A percentile compares a stretch with the other conserved stretches of the same genome.
phyloP scores from a whole-genome alignment of 2,329 filamentous ascomycete species.

The Alternaria tenuissima region DNA sequence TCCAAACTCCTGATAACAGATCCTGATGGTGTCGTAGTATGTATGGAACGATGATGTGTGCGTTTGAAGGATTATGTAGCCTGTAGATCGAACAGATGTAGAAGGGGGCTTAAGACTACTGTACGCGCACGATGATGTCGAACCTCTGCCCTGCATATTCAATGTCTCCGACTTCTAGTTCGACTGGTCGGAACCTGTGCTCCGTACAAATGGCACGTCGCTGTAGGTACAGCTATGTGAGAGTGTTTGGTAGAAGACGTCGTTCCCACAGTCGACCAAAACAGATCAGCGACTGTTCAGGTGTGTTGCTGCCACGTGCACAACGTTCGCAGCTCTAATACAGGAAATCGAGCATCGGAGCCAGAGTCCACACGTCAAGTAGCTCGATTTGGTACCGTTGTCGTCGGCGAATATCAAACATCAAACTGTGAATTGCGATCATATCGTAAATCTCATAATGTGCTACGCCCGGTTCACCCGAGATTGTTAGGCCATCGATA shows the following conservation, averaged over 20 bases:
- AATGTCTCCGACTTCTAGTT: background rate
- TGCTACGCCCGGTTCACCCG: background rate
- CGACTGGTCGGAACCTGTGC: conserved; percentile 7
- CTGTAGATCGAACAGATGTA: background rate
- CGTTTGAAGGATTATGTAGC: background rate
- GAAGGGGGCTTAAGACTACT: conserved; percentile 5
- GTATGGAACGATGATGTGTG: background rate
- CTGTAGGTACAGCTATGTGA: background rate
- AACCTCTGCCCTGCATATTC: conserved; percentile 5
- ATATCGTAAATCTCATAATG: background rate
- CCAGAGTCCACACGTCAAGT: conserved; percentile 1
- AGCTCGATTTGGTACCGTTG: background rate
- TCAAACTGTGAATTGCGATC: background rate
- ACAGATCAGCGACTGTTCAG: background rate
- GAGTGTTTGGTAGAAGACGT: background rate
- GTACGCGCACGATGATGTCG: conserved; percentile 3
- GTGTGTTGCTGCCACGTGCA: conserved; percentile 5
- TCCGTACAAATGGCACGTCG: background rate
- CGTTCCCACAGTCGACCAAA: background rate
- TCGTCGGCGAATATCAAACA: background rate
- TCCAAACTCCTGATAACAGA: background rate
- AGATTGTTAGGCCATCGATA: background rate
- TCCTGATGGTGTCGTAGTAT: background rate
- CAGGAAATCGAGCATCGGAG: conserved; percentile 1
- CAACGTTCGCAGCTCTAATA: conserved; percentile 6